These are phyloP conservation scores for Cryptomeria japonica DNA, from an alignment of 75 land plant species.

Conservation along the genomic window DNA sequence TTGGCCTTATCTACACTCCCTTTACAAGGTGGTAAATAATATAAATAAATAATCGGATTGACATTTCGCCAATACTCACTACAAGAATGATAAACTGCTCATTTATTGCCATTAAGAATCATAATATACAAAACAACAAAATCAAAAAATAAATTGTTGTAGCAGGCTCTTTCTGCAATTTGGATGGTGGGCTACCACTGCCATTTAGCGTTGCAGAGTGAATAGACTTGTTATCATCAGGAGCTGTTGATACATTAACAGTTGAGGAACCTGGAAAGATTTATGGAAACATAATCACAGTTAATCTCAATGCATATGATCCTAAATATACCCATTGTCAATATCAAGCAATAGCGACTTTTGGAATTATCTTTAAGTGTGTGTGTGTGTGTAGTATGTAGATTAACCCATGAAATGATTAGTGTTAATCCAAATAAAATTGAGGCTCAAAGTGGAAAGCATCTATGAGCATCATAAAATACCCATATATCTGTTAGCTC, in stretches of 20 bases:
- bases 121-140: neutral
- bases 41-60: neutral
- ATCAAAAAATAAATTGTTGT: neutral
- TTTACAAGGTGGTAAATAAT: neutral
- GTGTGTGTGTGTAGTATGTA: neutral
- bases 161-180: constrained; percentile 6
- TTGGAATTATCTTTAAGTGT: neutral
- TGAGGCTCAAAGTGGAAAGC: neutral
- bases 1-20: neutral
- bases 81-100: neutral
- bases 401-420: neutral
- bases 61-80: neutral
- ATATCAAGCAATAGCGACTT: neutral
- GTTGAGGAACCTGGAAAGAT: constrained; percentile 47
- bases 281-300: neutral
- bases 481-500: neutral
- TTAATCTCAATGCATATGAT: neutral
- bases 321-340: neutral
- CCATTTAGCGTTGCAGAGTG: constrained; percentile 38
- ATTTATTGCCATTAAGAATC: neutral
- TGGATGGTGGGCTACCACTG: constrained; percentile 3
- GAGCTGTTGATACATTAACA: constrained; percentile 47
- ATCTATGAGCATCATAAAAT: neutral
- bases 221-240: constrained; percentile 38
- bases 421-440: neutral